Evolutionary conservation across 2,329 filamentous ascomycete genomes (phyloP).

Genomic region (Monosporascus sp.): DNA sequence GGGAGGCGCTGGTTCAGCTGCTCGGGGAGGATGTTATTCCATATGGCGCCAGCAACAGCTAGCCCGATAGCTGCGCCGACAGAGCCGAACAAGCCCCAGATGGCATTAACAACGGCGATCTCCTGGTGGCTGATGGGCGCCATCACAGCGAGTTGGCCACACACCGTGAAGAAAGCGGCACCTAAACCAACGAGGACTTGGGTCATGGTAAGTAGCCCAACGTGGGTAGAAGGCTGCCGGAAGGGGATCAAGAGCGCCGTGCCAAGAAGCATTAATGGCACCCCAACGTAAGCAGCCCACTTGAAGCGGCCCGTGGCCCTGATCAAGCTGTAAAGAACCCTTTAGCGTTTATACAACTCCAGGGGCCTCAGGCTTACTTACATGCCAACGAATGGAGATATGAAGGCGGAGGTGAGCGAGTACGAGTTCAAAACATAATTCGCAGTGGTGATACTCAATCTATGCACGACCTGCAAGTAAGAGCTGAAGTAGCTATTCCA

Average conservation of each 20-base stretch:
- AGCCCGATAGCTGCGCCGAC: conserved; percentile 54
- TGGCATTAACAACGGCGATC: conserved; percentile 49
- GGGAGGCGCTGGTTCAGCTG: conserved; percentile 38
- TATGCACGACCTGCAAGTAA: conserved; percentile 40
- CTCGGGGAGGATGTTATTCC: conserved; percentile 46
- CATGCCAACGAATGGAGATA: conserved; percentile 39
- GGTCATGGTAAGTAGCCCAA: conserved; percentile 46
- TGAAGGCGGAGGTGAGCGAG: conserved; percentile 38
- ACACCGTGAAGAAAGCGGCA: conserved; percentile 32
- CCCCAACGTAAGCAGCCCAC: conserved; percentile 33
- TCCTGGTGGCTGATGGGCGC: conserved; percentile 49
- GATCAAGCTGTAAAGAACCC: conserved; percentile 25
- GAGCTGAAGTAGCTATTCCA: conserved; percentile 46
- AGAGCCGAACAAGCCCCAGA: conserved; percentile 52
- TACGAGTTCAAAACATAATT: conserved; percentile 38
- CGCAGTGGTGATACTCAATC: conserved; percentile 29
- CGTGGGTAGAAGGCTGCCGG: conserved; percentile 28
- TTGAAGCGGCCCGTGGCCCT: conserved; percentile 40
- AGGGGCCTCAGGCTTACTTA: conserved; percentile 10
- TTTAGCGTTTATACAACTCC: background rate
- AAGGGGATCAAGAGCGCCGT: conserved; percentile 38
- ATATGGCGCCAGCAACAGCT: conserved; percentile 55
- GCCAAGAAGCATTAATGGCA: conserved; percentile 35
- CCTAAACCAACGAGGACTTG: conserved; percentile 50
- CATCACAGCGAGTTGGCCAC: conserved; percentile 50